Conservation (phyloP, 2,329 filamentous ascomycete species). For the Monilinia laxa region DNA sequence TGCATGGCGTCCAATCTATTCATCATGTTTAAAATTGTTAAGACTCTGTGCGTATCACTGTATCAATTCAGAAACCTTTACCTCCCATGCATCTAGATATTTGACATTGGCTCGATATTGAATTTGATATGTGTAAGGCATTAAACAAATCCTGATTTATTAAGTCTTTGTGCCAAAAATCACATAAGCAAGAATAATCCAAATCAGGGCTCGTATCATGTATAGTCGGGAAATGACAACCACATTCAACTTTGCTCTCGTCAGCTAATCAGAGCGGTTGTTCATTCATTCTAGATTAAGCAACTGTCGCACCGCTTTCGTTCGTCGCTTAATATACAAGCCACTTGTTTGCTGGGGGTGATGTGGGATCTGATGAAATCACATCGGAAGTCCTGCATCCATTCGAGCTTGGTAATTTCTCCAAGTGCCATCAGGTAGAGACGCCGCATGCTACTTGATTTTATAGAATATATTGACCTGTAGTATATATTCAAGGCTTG, state of each 20-base stretch:
- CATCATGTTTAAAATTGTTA: background rate
- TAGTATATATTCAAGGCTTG: background rate
- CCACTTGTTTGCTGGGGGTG: too few relatives aligned
- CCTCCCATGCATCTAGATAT: background rate
- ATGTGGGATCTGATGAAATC: too few relatives aligned
- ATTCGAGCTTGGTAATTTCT: too few relatives aligned
- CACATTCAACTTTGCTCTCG: background rate
- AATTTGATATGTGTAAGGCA: background rate
- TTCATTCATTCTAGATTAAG: background rate
- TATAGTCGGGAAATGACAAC: background rate
- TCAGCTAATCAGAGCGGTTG: background rate
- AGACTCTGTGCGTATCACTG: background rate
- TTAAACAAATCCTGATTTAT: background rate
- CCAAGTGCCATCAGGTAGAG: too few relatives aligned
- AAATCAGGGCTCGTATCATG: too few relatives aligned
- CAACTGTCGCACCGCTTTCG: too few relatives aligned
- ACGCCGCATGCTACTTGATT: too few relatives aligned
- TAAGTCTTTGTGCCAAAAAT: background rate
- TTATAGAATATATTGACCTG: too few relatives aligned
- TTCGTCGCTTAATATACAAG: too few relatives aligned
- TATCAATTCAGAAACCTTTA: background rate
- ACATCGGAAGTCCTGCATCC: too few relatives aligned
- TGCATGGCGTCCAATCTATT: background rate
- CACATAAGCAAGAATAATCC: too few relatives aligned
- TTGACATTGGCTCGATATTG: background rate